Evolutionary conservation across 768 basidiomycete genomes (phyloP), one percentile per base, ranked within the genome.

Genomic region (Dendrothele bispora): DNA sequence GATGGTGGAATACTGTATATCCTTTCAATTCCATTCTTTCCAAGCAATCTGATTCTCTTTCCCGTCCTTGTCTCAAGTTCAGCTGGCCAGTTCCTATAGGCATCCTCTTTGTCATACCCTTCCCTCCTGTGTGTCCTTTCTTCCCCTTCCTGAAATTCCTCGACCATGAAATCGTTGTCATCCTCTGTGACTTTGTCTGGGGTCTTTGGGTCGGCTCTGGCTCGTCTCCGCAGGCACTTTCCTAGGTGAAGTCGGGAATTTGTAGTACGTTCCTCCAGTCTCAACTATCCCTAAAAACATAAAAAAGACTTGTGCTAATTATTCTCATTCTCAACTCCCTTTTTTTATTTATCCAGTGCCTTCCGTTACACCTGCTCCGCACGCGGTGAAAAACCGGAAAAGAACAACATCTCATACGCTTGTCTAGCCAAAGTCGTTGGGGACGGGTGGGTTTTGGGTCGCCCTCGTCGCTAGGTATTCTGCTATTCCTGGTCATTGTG

Each of bases 171-270:
- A 88, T 95, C 47, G 74, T 95, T 32, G 89, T 89, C 20, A 78
- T 95, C 28, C 72, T 95, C 6, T 92, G 91, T 57, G 94, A 94
- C 15, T 64, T 95, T 27, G 89, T 95, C 2, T 97, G 91, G 91
- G 92, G 91, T 2, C 70, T 94, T 2, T 86, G 94, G 77, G 59
- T 77, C 18, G 94, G 93, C 3, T 95, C 95, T 56, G 94, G 68
- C 0, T 97, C 58, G 89, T 91, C 15, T 79, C 80, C 3, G 88
- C 83, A 6, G 89, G 91, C 1, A 93, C 91, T 0, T 83, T 92
- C 55, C 37, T 94, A 0, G 93, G 91, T 30, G 92, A 95, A 73
- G 68, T 92, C 14, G 92, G 88, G 40, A 92, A 91, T 63, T 93
- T 88, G 54, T 88, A 89, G 88, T 91, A 57, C 57, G 86, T 71